Base-by-base conservation (phyloP, 176 grass and related monocot genomes). In the Bothriochloa decipiens region DNA sequence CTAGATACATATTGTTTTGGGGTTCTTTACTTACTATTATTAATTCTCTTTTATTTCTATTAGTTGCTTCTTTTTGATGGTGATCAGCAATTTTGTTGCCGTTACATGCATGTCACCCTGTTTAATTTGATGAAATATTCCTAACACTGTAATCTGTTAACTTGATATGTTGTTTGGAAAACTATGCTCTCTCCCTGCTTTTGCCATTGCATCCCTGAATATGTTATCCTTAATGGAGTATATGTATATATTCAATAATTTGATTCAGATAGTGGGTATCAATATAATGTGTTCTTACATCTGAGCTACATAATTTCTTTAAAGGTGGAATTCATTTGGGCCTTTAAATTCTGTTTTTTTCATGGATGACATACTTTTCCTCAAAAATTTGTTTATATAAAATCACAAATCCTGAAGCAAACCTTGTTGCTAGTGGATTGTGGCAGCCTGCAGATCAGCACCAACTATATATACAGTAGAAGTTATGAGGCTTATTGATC, bases 221-320 rank as follows among this genome's bases (percentile, higher is more conserved):
- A 45, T 70, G 23, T 85, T 42, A 57, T 53, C 62, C 15, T 42
- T 18, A 81, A 41, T 76, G 70, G 13, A 43, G 11, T 17, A 16
- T 62, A 62, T 61, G 2, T 25, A 26, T 78, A 26, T 78, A 63
- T 78, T 41, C 36, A 63, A 16, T 39, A 78, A 26, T 37, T 69
- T 37, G 18, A 76, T 81, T 61, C 61, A 69, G 27, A 25, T 76
- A 14, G 57, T 68, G 69, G 7, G 41, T 32, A 35, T 11, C 20
- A 81, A 4, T 36, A 32, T 29, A 32, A 60, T 82, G 18, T 82
- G 26, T 42, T 86, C 3, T 78, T 49, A 33, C 65, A 76, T 82
- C 22, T 13, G 5, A 39, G 28, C 17, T 43, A 17, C 11, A 45
- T 12, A 45, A 81, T 7, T 53, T 12, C 41, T 6, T 61, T 26